A percentile compares a stretch with the other conserved stretches of the same genome.
Conservation (phyloP, 352 stramenopile genomes). For the Phytophthora citrophthora region DNA sequence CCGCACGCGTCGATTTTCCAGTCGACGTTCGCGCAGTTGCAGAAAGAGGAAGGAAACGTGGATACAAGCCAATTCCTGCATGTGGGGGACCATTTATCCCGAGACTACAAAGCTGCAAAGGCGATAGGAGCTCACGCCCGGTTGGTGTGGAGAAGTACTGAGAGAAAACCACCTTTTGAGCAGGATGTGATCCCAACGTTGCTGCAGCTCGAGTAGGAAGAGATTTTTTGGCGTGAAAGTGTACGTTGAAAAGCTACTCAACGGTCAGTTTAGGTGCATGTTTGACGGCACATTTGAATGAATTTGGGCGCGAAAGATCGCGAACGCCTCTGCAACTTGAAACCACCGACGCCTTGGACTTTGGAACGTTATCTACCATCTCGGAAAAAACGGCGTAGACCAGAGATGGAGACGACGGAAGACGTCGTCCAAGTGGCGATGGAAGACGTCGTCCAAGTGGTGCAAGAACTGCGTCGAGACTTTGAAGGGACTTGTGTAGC, state of each 20-base stretch:
- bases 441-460: conserved; percentile 17
- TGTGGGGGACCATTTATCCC: conserved; percentile 60
- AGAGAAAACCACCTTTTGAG: not conserved
- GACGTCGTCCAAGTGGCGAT: not conserved
- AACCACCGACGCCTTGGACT: not conserved
- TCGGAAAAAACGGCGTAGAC: conserved; percentile 1
- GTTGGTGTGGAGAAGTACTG: conserved; percentile 41
- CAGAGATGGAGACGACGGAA: conserved; percentile 15
- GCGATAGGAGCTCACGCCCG: conserved; percentile 47
- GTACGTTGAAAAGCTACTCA: not conserved
- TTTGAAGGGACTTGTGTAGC: conserved; percentile 57
- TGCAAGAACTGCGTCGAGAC: conserved; percentile 48
- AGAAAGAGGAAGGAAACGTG: conserved; percentile 5
- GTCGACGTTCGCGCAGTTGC: conserved; percentile 47
- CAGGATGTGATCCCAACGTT: conserved; percentile 46
- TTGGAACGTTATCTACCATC: not conserved
- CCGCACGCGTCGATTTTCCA: conserved; percentile 64
- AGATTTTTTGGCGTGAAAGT: not conserved
- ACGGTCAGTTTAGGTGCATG: conserved; percentile 2
- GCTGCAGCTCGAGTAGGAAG: conserved; percentile 17
- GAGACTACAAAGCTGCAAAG: conserved; percentile 62
- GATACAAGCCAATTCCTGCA: conserved; percentile 47
- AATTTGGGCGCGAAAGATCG: conserved; percentile 5
- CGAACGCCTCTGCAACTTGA: not conserved
- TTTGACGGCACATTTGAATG: conserved; percentile 8